Evolutionary conservation across 352 stramenopile genomes (phyloP).

Genomic region (Phytophthora fragariae): DNA sequence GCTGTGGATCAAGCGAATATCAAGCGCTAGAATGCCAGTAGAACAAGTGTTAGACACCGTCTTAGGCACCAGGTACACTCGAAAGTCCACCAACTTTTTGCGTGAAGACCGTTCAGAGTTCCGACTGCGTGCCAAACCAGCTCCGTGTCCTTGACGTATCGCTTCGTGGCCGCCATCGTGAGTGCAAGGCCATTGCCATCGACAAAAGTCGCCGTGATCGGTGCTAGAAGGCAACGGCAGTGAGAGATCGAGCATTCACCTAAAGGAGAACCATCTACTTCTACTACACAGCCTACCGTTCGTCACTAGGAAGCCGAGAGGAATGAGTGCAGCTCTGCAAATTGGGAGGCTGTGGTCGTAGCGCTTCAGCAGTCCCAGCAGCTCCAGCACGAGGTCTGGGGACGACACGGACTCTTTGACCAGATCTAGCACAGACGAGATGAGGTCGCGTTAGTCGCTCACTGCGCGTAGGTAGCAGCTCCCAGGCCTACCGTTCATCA

Average conservation of each 20-base stretch:
- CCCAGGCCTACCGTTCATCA: conserved; percentile 66
- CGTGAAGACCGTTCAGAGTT: conserved; percentile 72
- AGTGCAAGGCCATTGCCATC: conserved; percentile 70
- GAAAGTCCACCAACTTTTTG: conserved; percentile 50
- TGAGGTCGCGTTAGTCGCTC: neutral
- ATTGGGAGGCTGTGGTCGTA: conserved; percentile 62
- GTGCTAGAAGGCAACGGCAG: conserved; percentile 29
- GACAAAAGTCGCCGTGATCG: conserved; percentile 67
- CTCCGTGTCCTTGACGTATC: conserved; percentile 65
- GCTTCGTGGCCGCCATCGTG: conserved; percentile 58
- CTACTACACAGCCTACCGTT: conserved; percentile 42
- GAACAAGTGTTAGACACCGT: neutral
- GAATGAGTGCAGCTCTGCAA: conserved; percentile 56
- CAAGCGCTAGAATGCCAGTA: conserved; percentile 39
- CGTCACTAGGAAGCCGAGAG: conserved; percentile 74
- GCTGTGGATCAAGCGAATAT: conserved; percentile 54
- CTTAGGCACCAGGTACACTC: neutral
- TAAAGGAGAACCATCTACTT: neutral
- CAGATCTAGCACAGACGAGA: conserved; percentile 44
- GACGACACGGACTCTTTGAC: conserved; percentile 75
- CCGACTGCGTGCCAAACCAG: conserved; percentile 79
- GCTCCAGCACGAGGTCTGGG: conserved; percentile 55
- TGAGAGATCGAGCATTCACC: too few relatives aligned
- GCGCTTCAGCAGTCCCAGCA: conserved; percentile 63
- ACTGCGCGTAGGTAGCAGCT: neutral